Base-by-base conservation (phyloP, 305 asterid genomes). In the Lippia alba region DNA sequence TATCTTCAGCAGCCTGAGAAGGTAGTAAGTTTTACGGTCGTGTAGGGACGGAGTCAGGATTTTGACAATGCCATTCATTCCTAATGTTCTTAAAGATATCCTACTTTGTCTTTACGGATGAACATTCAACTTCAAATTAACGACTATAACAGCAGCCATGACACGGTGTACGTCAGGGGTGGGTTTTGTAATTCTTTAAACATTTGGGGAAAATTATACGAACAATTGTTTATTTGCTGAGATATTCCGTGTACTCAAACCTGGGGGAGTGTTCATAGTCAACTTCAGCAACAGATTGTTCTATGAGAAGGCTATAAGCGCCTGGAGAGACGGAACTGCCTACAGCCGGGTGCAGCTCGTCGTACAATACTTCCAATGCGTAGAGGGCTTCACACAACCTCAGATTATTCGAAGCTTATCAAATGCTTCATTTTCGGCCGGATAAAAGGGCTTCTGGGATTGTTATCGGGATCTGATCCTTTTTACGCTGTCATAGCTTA, bases 1-100 rank as follows among this genome's bases (percentile, higher is more conserved):
- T 92, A 92, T 74, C 90, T 92, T 58, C 92, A 92, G 82, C 89
- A 90, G 63, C 97, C 96, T 17, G 97, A 92, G 69, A 88, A 85
- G 91, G 96, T 89, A 15, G 65, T 65, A n/a, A 15, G 0, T 32
- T 24, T 3, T 24, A 24, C 30, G 30, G 3, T 1, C 3, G 30
- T 24, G 30, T 1, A 24, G 30, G 3, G 30, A 24, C 30, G 30
- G 30, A 24, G 30, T 24, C 30, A 3, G 30, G 30, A 24, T 24
- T n/a, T n/a, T n/a, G n/a, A n/a, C n/a, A n/a, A n/a, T n/a, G n/a
- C n/a, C n/a, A n/a, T n/a, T n/a, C 30, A 24, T 24, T 24, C 3
- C 30, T 3, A 24, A 24, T 3, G 3, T 24, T 24, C 3, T 1
- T 24, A 24, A 24, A 24, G 30, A 24, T 24, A 3, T 1, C 3